These are phyloP conservation scores for Candida nanaspora DNA, from an alignment of 805 yeast genomes.

Conservation along the genomic window DNA sequence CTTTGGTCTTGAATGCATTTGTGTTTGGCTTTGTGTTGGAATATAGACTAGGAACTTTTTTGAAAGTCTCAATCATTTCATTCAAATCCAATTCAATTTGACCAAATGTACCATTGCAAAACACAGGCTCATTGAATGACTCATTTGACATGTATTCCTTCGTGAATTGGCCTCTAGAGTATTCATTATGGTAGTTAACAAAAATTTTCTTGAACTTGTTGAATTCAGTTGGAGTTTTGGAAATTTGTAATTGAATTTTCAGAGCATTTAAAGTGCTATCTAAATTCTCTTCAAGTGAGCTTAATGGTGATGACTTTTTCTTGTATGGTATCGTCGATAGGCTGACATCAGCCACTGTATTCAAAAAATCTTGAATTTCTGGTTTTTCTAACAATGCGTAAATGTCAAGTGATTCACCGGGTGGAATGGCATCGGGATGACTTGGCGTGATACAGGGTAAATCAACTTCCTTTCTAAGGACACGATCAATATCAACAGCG, in stretches of 20 bases:
- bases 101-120: constrained; percentile 13
- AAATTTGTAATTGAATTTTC: constrained; percentile 24
- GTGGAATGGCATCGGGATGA: constrained; percentile 58
- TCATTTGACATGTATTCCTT: constrained; percentile 5
- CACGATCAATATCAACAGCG: constrained; percentile 83
- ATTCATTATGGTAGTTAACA: constrained; percentile 9
- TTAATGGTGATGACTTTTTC: constrained; percentile 15
- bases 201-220: constrained; percentile 15
- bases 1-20: too few species aligned
- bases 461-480: constrained; percentile 88
- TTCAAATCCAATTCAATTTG: constrained; percentile 6
- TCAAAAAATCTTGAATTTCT: constrained; percentile 22
- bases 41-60: neutral
- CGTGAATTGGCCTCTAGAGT: constrained; percentile 10
- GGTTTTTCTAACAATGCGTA: constrained; percentile 36
- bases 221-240: constrained; percentile 21
- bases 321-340: constrained; percentile 7
- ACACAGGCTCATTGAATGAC: constrained; percentile 12
- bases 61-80: constrained; percentile 14
- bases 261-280: constrained; percentile 15
- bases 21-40: too few species aligned
- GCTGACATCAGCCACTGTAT: constrained; percentile 8
- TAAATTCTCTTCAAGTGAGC: constrained; percentile 19
- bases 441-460: constrained; percentile 91
- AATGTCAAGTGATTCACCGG: constrained; percentile 75